Percentiles rank a stretch among this genome's conserved stretches.
Evolutionary conservation across 148 eudicot genomes (phyloP).

Genomic region (Vaccinium darrowii): DNA sequence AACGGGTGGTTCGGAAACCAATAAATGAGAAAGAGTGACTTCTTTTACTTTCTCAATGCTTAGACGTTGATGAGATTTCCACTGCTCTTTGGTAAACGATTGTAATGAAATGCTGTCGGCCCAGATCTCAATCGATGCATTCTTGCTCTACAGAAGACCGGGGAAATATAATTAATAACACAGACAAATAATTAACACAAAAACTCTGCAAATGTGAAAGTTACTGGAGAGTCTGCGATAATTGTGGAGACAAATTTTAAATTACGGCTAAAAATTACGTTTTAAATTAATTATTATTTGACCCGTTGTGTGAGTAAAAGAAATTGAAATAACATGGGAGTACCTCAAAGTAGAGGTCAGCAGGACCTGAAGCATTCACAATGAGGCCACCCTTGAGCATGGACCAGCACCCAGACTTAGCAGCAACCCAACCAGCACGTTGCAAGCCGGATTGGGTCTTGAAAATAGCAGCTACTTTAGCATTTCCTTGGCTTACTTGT

Average conservation of each 20-base stretch:
- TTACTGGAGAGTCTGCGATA: no score
- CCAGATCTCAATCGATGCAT: conserved; percentile 47
- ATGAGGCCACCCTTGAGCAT: conserved; percentile 71
- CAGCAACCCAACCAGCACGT: conserved; percentile 47
- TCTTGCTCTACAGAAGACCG: conserved; percentile 36
- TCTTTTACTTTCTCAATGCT: conserved; percentile 54
- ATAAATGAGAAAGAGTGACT: no score
- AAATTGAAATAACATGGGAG: no score
- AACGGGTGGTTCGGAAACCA: no score
- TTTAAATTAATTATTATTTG: no score
- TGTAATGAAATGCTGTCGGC: conserved; percentile 60
- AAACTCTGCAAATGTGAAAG: no score
- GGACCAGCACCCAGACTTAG: conserved; percentile 65
- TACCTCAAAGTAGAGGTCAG: conserved; percentile 55
- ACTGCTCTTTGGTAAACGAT: conserved; percentile 65
- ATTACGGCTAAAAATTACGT: no score
- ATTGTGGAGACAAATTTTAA: no score
- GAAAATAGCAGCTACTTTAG: conserved; percentile 35
- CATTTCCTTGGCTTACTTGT: conserved; percentile 39
- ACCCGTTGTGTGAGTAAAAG: no score
- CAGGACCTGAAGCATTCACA: conserved; percentile 30
- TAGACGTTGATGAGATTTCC: conserved; percentile 66
- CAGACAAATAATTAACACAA: no score
- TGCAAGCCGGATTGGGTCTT: conserved; percentile 27
- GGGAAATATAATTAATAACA: no score